Evolutionary conservation across 2,329 filamentous ascomycete genomes (phyloP), one percentile per base, ranked within the genome.

Genomic region (Aspergillus hiratsukae): DNA sequence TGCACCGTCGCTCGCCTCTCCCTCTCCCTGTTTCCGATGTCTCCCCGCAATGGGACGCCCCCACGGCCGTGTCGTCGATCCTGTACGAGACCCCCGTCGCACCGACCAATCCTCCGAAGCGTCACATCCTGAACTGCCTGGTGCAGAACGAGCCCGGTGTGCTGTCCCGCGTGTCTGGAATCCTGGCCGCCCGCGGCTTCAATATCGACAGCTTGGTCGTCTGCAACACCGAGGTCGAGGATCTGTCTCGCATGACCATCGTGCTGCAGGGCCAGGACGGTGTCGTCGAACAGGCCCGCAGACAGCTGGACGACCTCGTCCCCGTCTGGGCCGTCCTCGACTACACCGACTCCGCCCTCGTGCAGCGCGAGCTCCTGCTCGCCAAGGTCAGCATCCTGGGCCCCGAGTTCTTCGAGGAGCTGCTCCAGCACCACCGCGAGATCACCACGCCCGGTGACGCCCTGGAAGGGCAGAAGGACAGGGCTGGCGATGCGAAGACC

Each of bases 121-220:
- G 92, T 54, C 94, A 99, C 77, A 85, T 99, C 71, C 87, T 99
- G 76, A 99, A 99, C 80, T 99, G 94, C 75, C 84, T 99, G 60
- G 94, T 99, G 59, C 94, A 99, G 78, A 99, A 99, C 79, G 94
- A 99, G 80, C 94, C 94, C 11, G 94, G 94, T 79, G 94, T 99
- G 56, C 82, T 99, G 57, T 97, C 93, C 52, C 91, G 94, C 58
- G 90, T 99, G 9, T 97, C 94, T 1, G 94, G 94, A 54, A 97
- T 99, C 71, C 82, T 99, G 35, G 94, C 94, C 11, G 94, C 94
- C 46, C 86, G 94, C 57, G 94, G 94, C 63, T 99, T 99, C 86
- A 99, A 99, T 81, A 99, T 99, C 69, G 94, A 99, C 82, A 96
- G 90, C 54, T 81, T 99, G 61, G 94, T 99, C 54, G 94, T 99